Evolutionary conservation across 257 asterid genomes (phyloP), one percentile per base, ranked within the genome.

Genomic region (Nicotiana undulata): DNA sequence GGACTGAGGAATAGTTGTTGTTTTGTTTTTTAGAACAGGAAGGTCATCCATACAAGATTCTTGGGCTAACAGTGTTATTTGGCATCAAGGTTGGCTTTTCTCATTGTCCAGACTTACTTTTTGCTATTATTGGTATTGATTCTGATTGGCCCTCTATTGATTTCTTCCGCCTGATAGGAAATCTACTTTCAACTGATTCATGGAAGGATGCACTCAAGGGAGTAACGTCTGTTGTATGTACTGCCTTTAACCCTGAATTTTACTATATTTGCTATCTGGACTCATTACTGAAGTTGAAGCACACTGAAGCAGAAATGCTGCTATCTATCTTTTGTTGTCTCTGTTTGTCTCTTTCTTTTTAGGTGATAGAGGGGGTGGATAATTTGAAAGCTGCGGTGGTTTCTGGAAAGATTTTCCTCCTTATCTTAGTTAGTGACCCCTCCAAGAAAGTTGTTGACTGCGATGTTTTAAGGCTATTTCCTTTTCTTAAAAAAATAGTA

Each of bases 161-260:
- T 37, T 76, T 75, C 84, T 63, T 78, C 31, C 64, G 86, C 76
- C 82, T 81, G 82, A 83, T 83, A 94, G 98, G 99, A 84, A 88
- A 95, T 88, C 97, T 95, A 49, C 91, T 93, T 74, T 88, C 92
- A 16, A 82, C 89, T 16, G 93, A 93, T 68, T 93, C 98, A 20
- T 93, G 93, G 98, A 93, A 93, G 91, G 97, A 93, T 85, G 97
- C 89, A 20, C 89, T 95, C 87, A 89, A 93, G 84, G 99, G 98
- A 88, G 98, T 93, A 66, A 93, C 97, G 68, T 92, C 99, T 82
- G 82, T 95, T 82, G 99, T 95, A 89, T 60, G 98, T 90, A 82
- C 80, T 75, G 52, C 82, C 16, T 74, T 24, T 74, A 49, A 2
- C 61, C 79, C 24, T 49, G 79, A 3, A 24, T 66, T 80, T 83